These are phyloP conservation scores for Globomyces pollinis-pini DNA, from an alignment of 192 early-diverging fungal genomes.

Conservation along the genomic window DNA sequence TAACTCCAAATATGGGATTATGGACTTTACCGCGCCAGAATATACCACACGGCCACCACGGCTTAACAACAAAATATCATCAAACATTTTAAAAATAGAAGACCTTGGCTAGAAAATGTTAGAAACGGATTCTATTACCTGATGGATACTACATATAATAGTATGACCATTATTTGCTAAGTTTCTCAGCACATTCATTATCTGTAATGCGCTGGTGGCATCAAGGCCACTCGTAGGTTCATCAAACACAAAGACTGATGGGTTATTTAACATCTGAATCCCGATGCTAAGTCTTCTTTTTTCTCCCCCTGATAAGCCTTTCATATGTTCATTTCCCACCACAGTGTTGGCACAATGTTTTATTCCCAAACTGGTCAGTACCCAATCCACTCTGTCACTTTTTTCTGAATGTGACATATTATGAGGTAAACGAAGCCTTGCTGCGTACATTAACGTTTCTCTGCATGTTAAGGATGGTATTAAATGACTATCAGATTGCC, in stretches of 20 bases:
- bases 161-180: constrained; percentile 51
- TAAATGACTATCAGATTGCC: constrained; percentile 34
- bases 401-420: constrained; percentile 28
- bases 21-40: constrained; percentile 18
- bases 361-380: constrained; percentile 31
- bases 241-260: constrained; percentile 23
- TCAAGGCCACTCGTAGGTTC: constrained; percentile 31
- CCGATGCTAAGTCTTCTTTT: constrained; percentile 62
- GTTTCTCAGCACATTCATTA: constrained; percentile 28
- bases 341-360: constrained; percentile 32
- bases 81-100: constrained; percentile 70
- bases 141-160: constrained; percentile 33
- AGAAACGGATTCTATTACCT: no score
- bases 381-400: constrained; percentile 21
- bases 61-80: constrained; percentile 68
- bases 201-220: constrained; percentile 17
- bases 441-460: constrained; percentile 38
- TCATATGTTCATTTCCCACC: constrained; percentile 30
- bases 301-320: constrained; percentile 63
- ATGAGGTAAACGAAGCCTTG: constrained; percentile 46
- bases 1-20: constrained; percentile 27
- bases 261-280: constrained; percentile 36
- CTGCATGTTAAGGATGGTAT: constrained; percentile 33
- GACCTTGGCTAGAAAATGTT: constrained; percentile 56
- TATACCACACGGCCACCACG: constrained; percentile 28